Evolutionary conservation across 164 flowering plant species (phyloP).

Genomic region (Pachysandra terminalis): DNA sequence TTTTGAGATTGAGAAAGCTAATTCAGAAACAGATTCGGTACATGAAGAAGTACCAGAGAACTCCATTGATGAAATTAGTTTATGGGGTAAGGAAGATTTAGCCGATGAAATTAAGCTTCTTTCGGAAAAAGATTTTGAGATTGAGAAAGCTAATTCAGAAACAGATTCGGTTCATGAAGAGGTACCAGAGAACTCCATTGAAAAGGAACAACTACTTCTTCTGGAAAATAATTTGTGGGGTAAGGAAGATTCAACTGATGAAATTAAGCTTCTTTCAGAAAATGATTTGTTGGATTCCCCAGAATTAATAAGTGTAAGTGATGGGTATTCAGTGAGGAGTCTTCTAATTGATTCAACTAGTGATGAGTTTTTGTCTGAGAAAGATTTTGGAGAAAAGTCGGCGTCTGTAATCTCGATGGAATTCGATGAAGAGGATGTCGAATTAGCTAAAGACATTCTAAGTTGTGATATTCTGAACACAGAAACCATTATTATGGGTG

Average conservation of each 20-base stretch:
- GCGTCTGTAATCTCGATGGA: constrained; percentile 13
- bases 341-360: constrained; percentile 26
- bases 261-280: constrained; percentile 22
- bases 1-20: not conserved
- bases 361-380: constrained; percentile 48
- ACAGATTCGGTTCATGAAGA: constrained; percentile 16
- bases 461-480: not conserved
- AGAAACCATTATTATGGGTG: not conserved
- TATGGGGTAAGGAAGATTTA: constrained; percentile 2
- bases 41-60: constrained; percentile 7
- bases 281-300: constrained; percentile 25
- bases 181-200: constrained; percentile 2
- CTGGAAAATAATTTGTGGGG: not conserved
- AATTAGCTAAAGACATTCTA: constrained; percentile 10
- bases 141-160: constrained; percentile 7
- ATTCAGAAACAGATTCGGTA: constrained; percentile 15
- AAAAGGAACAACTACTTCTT: not conserved
- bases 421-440: constrained; percentile 17
- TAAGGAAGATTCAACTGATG: constrained; percentile 9
- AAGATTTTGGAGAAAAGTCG: constrained; percentile 36
- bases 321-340: constrained; percentile 23
- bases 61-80: not conserved
- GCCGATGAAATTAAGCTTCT: too few relatives aligned
- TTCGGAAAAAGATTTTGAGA: constrained; percentile 9
- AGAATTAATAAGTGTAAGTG: constrained; percentile 35